A percentile compares a stretch with the other conserved stretches of the same genome.
Evolutionary conservation across 345 rosid species (phyloP).

Genomic region (Corchorus capsularis): DNA sequence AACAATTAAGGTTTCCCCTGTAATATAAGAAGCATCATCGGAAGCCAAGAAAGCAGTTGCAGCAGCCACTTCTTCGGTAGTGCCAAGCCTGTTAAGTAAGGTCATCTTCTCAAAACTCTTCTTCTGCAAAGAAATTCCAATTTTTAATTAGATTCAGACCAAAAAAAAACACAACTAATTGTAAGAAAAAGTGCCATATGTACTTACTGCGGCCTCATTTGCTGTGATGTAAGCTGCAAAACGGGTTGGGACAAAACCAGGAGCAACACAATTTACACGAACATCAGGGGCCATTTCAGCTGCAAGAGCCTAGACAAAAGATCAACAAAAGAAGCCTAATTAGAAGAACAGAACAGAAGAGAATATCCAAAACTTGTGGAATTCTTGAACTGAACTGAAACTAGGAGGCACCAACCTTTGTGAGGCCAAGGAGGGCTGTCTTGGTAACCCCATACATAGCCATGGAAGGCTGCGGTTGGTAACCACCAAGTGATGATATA

Average conservation of each 20-base stretch:
- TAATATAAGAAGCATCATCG: conserved; percentile 60
- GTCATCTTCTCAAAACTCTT: conserved; percentile 38
- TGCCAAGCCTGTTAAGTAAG: conserved; percentile 54
- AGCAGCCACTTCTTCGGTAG: conserved; percentile 61
- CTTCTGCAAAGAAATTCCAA: conserved; percentile 32
- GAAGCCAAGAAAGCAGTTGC: conserved; percentile 65
- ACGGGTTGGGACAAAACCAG: conserved; percentile 90
- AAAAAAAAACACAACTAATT: background rate
- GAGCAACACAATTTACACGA: conserved; percentile 91
- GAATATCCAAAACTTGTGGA: background rate
- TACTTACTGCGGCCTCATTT: conserved; percentile 52
- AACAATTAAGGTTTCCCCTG: conserved; percentile 63
- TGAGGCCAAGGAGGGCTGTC: conserved; percentile 89
- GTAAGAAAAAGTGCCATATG: background rate
- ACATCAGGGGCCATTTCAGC: conserved; percentile 78
- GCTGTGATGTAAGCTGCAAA: conserved; percentile 65
- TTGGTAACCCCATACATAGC: conserved; percentile 95
- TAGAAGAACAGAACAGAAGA: background rate
- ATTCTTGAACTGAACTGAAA: background rate
- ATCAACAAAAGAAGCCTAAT: background rate
- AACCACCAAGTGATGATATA: conserved; percentile 72
- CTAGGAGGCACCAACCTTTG: conserved; percentile 51
- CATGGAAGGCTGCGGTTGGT: conserved; percentile 60
- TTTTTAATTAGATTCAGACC: background rate
- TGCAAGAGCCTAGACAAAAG: conserved; percentile 69